Base-by-base conservation (phyloP, 1,284 basidiomycete species). In the Ustilago sp. region DNA sequence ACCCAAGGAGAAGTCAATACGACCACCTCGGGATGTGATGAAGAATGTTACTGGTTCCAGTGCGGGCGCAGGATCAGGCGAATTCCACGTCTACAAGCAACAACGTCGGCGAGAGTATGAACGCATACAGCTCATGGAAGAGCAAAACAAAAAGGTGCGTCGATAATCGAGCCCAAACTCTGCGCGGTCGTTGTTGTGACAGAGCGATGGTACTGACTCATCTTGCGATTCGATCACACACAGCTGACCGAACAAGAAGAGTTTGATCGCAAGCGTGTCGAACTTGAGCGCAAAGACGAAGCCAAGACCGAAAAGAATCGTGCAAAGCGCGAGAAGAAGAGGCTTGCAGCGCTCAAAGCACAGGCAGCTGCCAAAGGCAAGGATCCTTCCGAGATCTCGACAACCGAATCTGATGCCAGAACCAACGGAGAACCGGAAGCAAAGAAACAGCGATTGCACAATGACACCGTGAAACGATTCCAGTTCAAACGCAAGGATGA, bases 21-120 rank as follows among this genome's bases (percentile, higher is more conserved):
- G 81, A 48, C 63, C 77, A 23, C 83, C 81, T n/a, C 69, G 80
- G 19, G 85, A 85, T 55, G 81, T 81, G 92, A 96, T 99, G 92
- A 98, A 97, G 90, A 98, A 85, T 57, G 83, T 86, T 8, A 68
- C 73, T 52, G 86, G 85, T 47, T 81, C 79, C 41, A 84, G 78
- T 47, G 83, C 85, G 19, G 85, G 85, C 13, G 85, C 85, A 12
- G 85, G 85, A 6, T 82, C 80, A 48, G 85, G 85, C 43, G 85
- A 86, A 59, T 86, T 86, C 50, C 97, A 99, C 85, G 97, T 99
- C 4, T 99, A 99, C 89, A 99, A 99, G 87, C 95, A 97, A 51
- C 91, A 92, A 75, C 88, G 97, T 73, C 89, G 96, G 83, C 89
- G 95, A 83, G 97, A 99, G 88, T 98, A 96, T 82, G 97, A 99